Base-by-base conservation (phyloP, 2,329 filamentous ascomycete species). In the Biscogniauxia mediterranea region DNA sequence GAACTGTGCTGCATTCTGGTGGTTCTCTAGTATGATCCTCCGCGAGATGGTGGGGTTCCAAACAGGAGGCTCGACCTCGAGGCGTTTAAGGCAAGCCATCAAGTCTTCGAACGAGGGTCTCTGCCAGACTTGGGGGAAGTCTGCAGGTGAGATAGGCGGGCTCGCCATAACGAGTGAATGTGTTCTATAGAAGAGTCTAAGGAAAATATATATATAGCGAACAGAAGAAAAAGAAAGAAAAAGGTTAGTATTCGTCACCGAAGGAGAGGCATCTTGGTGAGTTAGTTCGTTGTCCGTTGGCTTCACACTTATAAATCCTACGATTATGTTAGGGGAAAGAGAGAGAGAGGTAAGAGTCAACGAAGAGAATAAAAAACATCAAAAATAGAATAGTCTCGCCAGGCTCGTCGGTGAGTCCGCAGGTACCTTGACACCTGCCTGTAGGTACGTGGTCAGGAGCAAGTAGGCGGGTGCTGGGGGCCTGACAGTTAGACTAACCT, bases 81-180 rank as follows among this genome's bases (percentile, higher is more conserved):
- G 82, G 26, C 85, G 78, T 38, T 84, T 77, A n/a, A 97, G 84
- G 25, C 86, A 85, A 25, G 81, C 77, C 55, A 92, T 76, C 53
- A 97, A 81, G 4, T 83, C 80, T 32, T 80, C 77, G 61, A 85
- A 88, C 20, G 86, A 80, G 6, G 93, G 93, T 70, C 86, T 89
- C 69, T 89, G 85, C 83, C 93, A 92, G 64, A 94, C 82, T 71
- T 93, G 91, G n/a, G 93, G 92, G 25, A 97, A 85, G 71, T 94
- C 90, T 61, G 77, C 76, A 60, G 76, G 69, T 57, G 76, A 71
- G 32, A 76, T 65, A 23, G 68, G 70, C 74, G 21, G 54, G 62
- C n/a, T 49, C 50, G 52, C 55, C 51, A 55, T 32, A 20, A 9
- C 9, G 53, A 21, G 49, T 57, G 53, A 57, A 52, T n/a, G 54